Conservation (phyloP, 2,329 filamentous ascomycete genomes). For the Colletotrichum sublineola region DNA sequence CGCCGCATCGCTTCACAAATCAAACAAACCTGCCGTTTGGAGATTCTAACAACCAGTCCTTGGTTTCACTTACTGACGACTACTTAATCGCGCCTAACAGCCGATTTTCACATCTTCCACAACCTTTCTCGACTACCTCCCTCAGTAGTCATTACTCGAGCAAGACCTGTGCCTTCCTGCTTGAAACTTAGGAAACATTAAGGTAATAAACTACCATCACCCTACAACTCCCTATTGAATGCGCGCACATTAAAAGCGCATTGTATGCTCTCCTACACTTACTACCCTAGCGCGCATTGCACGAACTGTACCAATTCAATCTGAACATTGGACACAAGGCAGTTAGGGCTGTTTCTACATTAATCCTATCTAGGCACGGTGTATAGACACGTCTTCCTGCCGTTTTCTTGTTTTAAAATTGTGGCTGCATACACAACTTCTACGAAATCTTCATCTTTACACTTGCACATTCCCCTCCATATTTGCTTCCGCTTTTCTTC, state of each 20-base stretch:
- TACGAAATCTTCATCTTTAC: neutral
- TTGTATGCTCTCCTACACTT: neutral
- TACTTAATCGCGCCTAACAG: neutral
- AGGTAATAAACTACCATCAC: constrained; percentile 27
- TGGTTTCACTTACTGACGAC: neutral
- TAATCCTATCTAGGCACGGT: neutral
- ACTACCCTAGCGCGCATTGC: neutral
- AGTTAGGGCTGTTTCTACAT: neutral
- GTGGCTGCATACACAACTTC: constrained; percentile 17
- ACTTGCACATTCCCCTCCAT: neutral
- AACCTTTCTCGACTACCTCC: neutral
- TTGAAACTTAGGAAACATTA: constrained; percentile 21
- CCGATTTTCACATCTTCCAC: constrained; percentile 5
- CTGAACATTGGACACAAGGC: neutral
- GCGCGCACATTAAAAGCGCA: neutral
- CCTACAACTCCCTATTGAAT: constrained; percentile 9
- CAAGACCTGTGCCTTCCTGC: constrained; percentile 20
- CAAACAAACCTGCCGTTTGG: constrained; percentile 15
- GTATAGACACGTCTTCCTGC: neutral
- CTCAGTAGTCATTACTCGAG: neutral
- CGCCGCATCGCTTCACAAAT: constrained; percentile 22
- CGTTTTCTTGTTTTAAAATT: neutral
- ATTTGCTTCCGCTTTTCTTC: neutral
- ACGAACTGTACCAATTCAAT: neutral
- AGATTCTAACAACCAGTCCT: neutral